Base-by-base conservation (phyloP, 2,329 filamentous ascomycete species). In the Mycogone perniciosa region DNA sequence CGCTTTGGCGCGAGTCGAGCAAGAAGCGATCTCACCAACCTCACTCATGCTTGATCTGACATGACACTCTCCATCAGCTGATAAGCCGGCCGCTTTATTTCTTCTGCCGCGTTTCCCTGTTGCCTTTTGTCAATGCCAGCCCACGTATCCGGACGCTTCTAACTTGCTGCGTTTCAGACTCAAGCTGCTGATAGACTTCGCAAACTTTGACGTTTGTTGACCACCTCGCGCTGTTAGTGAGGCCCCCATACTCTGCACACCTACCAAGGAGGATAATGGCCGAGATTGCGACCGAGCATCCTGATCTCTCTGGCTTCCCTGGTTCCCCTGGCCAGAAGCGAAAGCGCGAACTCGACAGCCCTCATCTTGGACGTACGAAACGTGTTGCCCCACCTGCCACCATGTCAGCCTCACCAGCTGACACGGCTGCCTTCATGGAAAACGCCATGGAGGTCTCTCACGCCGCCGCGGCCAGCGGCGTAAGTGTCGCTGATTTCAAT, bases 401-500 rank as follows among this genome's bases (percentile, higher is more conserved):
- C 52, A 76, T 78, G 68, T 66, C 71, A 1, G 67, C 71, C 59
- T 62, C 68, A 2, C 64, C 68, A 31, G 60, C 67, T 9, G 74
- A 75, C 34, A 67, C 75, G 26, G 70, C 75, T 3, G 71, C 76
- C 10, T 81, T 80, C 58, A 77, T 81, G 31, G 77, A 81, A 56
- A 76, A 69, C 56, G 72, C 76, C 40, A 74, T 79, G 30, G 76
- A 79, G 53, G 67, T 66, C 13, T 64, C 57, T 31, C 66, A 70
- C 33, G 66, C 62, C 3, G 69, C 68, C 31, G 66, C 64, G 9
- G 63, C 66, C 7, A 68, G 62, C 38, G 71, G 69, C 13, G 72
- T 76, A 45, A 75, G 72, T 31, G 74, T 76, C 30, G 75, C 77
- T 53, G 78, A 81, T 57, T 80, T 81, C 58, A 76, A 71, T 55